A percentile compares a stretch with the other conserved stretches of the same genome.
phyloP scores from a whole-genome alignment of 495 filamentous ascomycete genomes.

The Hyphodiscus hymeniophilus region DNA sequence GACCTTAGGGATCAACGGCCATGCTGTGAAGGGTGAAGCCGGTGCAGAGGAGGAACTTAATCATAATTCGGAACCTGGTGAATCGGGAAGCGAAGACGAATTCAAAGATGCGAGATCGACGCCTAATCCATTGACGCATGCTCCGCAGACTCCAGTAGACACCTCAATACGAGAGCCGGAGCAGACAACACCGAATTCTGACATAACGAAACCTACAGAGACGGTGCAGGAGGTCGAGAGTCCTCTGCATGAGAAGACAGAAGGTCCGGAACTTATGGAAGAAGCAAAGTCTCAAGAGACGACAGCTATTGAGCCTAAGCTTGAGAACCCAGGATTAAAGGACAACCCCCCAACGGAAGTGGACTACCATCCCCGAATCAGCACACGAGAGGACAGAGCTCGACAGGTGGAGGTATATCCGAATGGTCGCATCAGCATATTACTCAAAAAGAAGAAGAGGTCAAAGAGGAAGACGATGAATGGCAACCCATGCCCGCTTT shows the following conservation, averaged over 20 bases:
- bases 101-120: slow-evolving; percentile 34
- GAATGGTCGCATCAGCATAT: slow-evolving; percentile 91
- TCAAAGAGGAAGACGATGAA: slow-evolving; percentile 49
- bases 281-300: slow-evolving; percentile 4
- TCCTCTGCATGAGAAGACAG: slow-evolving; percentile 10
- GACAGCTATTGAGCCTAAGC: neutral
- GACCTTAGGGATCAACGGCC: slow-evolving; percentile 8
- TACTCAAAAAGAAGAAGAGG: slow-evolving; percentile 37
- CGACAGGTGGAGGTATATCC: slow-evolving; percentile 40
- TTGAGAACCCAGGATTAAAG: slow-evolving; percentile 4
- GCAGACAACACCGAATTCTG: slow-evolving; percentile 8
- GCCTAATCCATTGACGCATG: slow-evolving; percentile 19
- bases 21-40: slow-evolving; percentile 1
- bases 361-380: slow-evolving; percentile 1
- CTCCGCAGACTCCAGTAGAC: neutral
- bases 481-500: slow-evolving; percentile 95
- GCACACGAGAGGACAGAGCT: slow-evolving; percentile 16
- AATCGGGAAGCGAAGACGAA: slow-evolving; percentile 25
- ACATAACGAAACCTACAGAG: slow-evolving; percentile 5
- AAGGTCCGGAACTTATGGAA: neutral
- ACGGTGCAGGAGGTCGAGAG: slow-evolving; percentile 7
- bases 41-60: neutral
- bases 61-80: neutral
- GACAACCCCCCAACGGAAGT: neutral
- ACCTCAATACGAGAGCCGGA: slow-evolving; percentile 11